A percentile compares a stretch with the other conserved stretches of the same genome.
Evolutionary conservation across 2,329 filamentous ascomycete genomes (phyloP).

Genomic region (Cordyceps tenuipes): DNA sequence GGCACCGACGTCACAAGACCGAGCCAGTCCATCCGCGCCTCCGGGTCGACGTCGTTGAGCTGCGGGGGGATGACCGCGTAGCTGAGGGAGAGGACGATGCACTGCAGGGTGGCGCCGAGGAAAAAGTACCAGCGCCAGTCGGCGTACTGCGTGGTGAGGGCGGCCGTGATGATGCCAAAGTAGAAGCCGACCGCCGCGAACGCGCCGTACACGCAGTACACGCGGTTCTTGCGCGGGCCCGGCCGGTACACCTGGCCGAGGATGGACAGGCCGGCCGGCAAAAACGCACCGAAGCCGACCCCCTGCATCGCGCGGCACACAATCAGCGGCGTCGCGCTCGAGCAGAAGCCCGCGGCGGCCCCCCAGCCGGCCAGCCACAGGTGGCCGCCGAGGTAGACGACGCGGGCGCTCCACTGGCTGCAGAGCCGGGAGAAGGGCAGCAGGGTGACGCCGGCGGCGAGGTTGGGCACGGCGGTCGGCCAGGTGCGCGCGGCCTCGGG

Average conservation of each 20-base stretch:
- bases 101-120: slow-evolving; percentile 42
- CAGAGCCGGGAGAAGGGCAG: slow-evolving; percentile 50
- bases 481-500: slow-evolving; percentile 50
- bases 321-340: slow-evolving; percentile 56
- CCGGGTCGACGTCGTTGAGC: slow-evolving; percentile 18
- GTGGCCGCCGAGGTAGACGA: slow-evolving; percentile 45
- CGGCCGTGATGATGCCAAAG: slow-evolving; percentile 58
- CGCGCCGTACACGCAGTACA: slow-evolving; percentile 51
- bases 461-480: slow-evolving; percentile 52
- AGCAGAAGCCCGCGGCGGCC: slow-evolving; percentile 55
- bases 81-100: slow-evolving; percentile 40
- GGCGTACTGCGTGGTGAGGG: slow-evolving; percentile 50
- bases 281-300: slow-evolving; percentile 57
- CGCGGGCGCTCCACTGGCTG: slow-evolving; percentile 49
- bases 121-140: slow-evolving; percentile 65
- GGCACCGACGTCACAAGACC: slow-evolving; percentile 45
- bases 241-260: slow-evolving; percentile 61
- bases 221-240: slow-evolving; percentile 62
- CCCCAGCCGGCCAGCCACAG: slow-evolving; percentile 56
- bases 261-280: slow-evolving; percentile 63
- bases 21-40: slow-evolving; percentile 50
- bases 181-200: slow-evolving; percentile 52
- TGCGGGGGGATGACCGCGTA: slow-evolving; percentile 30
- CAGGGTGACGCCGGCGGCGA: slow-evolving; percentile 44
- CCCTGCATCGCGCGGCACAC: slow-evolving; percentile 61